These are phyloP conservation scores for Melampsora americana DNA, from an alignment of 1,284 basidiomycete genomes.

Conservation along the genomic window DNA sequence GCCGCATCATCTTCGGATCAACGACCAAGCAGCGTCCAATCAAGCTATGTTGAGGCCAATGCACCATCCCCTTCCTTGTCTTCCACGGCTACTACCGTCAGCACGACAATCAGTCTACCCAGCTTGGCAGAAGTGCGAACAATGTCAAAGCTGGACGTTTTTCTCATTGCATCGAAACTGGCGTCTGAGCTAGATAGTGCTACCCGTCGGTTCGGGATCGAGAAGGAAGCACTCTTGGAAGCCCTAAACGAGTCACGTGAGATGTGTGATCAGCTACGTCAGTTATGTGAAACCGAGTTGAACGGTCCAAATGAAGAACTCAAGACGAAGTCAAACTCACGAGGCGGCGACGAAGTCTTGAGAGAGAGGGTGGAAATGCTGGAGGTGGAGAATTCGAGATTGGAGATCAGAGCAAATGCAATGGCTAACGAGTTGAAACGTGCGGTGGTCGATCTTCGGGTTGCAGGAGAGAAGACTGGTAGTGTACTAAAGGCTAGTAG, in stretches of 20 bases:
- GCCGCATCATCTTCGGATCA: neutral
- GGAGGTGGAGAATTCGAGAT: conserved; percentile 24
- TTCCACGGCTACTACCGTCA: neutral
- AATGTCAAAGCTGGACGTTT: neutral
- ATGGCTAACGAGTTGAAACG: conserved; percentile 39
- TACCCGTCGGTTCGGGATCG: neutral
- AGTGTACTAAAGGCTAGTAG: neutral
- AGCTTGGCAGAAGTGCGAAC: neutral
- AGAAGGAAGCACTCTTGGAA: neutral
- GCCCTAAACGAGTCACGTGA: neutral
- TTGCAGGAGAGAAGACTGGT: neutral
- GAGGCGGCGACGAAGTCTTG: neutral
- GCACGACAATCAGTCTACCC: neutral
- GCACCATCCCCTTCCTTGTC: neutral
- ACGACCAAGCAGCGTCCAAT: neutral
- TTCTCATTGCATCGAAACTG: neutral
- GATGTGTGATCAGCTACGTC: no score
- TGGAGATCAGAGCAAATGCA: conserved; percentile 28
- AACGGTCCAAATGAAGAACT: no score
- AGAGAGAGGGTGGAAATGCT: neutral
- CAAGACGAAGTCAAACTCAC: neutral
- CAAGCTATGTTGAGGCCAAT: neutral
- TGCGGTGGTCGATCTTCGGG: conserved; percentile 28
- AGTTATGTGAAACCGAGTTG: no score
- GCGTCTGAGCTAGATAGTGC: neutral